Conservation (phyloP, 2,329 filamentous ascomycete species). For the Scedosporium dehoogii region DNA sequence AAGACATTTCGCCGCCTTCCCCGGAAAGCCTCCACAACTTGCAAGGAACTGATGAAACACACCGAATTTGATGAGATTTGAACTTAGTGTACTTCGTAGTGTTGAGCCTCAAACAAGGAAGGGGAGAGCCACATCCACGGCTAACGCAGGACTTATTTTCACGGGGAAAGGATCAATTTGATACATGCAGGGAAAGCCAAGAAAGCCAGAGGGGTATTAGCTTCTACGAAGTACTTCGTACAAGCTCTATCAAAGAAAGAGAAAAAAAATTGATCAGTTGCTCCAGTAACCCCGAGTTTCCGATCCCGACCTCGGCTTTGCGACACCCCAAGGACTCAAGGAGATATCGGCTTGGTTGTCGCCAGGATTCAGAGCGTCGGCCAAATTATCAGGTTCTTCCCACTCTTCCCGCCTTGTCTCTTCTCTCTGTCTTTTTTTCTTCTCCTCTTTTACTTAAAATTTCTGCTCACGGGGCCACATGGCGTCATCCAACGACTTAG, state of each 20-base stretch:
- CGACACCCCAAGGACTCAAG: background rate
- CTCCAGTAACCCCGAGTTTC: slow-evolving; percentile 5
- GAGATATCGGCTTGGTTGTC: background rate
- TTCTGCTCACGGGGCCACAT: background rate
- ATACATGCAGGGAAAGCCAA: background rate
- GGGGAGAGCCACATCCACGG: too few species aligned
- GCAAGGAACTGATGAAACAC: too few species aligned
- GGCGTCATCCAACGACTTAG: background rate
- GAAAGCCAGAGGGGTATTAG: background rate
- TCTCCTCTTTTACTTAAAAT: background rate
- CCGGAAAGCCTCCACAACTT: too few species aligned
- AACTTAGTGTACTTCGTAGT: too few species aligned
- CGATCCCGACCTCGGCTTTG: slow-evolving; percentile 1
- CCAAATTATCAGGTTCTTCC: background rate
- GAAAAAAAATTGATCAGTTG: slow-evolving; percentile 8
- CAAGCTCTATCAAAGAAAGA: background rate
- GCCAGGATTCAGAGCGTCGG: background rate
- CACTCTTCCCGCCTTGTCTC: too few species aligned
- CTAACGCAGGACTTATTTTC: background rate
- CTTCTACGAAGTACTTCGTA: background rate
- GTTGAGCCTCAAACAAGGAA: too few species aligned
- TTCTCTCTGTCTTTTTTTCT: background rate
- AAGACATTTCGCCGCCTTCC: background rate
- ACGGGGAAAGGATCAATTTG: background rate
- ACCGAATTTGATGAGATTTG: too few species aligned